Evolutionary conservation across 768 basidiomycete genomes (phyloP), one percentile per base, ranked within the genome.

Genomic region (Trametes meyenii): DNA sequence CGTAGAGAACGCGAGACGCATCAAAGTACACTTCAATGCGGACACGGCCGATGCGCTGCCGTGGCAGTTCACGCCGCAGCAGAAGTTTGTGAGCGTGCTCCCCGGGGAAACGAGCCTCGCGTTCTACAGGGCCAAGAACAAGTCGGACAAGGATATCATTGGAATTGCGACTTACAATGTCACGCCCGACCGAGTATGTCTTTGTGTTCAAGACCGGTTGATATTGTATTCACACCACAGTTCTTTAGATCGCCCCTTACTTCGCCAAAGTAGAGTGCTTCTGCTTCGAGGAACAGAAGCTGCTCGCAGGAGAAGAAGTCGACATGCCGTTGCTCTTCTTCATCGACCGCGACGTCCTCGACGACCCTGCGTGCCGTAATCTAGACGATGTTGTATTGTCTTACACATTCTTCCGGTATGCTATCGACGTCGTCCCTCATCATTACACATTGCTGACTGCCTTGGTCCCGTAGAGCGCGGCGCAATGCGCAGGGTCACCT

Each of bases 251-350:
- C 66, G 97, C 97, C 10, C 95, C 96, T 0, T 98, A 98, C 75
- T 99, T 99, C 71, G 94, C 96, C 52, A 99, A 99, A 78, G 94
- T 99, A 13, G 97, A 99, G 74, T 99, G 97, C 67, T 99, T 99
- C 79, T 99, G 97, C 75, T 99, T 99, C 67, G 97, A 99, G 73
- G 97, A 99, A 72, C 97, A 99, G 75, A 91, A 88, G 68, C 84
- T 99, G 11, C 79, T 97, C 24, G 95, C 96, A 0, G 89, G 90
- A 29, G 97, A 99, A 77, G 95, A 98, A 75, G 91, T 99, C 36
- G 97, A 99, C 75, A 93, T 99, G 84, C 97, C 97, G 2, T 82
- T 99, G 19, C 83, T 99, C 58, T 99, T 99, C 79, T 99, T 99
- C 80, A 96, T 99, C 67, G 97, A 99, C 79, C 92, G 94, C 66